Conservation (phyloP, 371 early-diverging fungal species). For the Mucor racemosus region DNA sequence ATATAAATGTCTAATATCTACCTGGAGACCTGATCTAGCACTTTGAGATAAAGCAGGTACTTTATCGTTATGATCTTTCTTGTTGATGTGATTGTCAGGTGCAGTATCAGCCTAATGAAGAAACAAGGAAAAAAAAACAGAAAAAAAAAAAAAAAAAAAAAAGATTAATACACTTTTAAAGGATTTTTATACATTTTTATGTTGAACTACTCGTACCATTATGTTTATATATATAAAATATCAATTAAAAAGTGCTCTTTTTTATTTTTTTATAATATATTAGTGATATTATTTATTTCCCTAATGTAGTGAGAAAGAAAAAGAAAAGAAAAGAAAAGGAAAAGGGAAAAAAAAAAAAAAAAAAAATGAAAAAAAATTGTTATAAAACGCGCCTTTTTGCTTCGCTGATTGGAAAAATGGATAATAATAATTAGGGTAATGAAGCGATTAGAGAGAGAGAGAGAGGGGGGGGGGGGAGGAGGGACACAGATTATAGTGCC, state of each 20-base stretch:
- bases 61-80: slow-evolving; percentile 52
- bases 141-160: no score
- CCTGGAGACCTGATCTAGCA: slow-evolving; percentile 72
- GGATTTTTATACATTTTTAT: slow-evolving; percentile 1
- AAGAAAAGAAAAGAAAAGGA: background rate
- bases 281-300: background rate
- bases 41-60: slow-evolving; percentile 64
- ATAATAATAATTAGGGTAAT: background rate
- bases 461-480: background rate
- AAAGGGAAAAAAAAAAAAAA: background rate
- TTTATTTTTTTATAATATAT: background rate
- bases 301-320: slow-evolving; percentile 6
- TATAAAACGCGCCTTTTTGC: background rate
- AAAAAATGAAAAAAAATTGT: background rate
- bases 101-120: slow-evolving; percentile 54
- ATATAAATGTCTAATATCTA: slow-evolving; percentile 22
- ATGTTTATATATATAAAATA: background rate
- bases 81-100: slow-evolving; percentile 33
- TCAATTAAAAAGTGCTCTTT: background rate
- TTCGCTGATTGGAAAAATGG: background rate
- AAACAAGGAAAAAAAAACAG: no score
- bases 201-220: background rate
- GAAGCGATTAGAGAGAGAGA: background rate
- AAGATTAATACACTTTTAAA: background rate
- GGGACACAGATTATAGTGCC: background rate